phyloP scores from a whole-genome alignment of 2,329 filamentous ascomycete genomes.

The Coleophoma eucalyptorum region DNA sequence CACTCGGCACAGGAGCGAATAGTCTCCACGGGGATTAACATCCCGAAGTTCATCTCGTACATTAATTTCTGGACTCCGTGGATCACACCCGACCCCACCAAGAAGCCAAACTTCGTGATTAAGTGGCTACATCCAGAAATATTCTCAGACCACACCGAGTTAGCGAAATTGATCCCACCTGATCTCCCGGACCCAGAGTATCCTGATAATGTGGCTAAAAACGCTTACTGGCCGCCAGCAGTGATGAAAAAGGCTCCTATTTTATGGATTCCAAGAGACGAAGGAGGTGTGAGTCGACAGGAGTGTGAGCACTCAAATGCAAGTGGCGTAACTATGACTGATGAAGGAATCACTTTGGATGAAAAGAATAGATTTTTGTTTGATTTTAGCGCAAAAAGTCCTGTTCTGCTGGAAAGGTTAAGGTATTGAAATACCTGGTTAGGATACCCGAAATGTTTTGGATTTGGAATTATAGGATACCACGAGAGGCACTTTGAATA shows the following conservation, averaged over 20 bases:
- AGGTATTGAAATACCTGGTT: not conserved
- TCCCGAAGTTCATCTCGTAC: conserved; percentile 12
- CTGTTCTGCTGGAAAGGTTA: not conserved
- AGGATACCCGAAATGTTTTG: too few species aligned
- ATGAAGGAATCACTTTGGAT: not conserved
- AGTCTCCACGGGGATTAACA: conserved; percentile 4
- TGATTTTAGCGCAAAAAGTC: not conserved
- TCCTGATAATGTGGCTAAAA: conserved; percentile 32
- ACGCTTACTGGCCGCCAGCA: conserved; percentile 56
- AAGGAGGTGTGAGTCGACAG: conserved; percentile 50
- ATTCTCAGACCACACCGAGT: conserved; percentile 48
- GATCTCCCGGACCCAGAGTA: conserved; percentile 43
- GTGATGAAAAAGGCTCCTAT: conserved; percentile 49
- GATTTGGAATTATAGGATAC: too few species aligned
- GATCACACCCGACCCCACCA: conserved; percentile 25
- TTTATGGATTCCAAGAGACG: conserved; percentile 59
- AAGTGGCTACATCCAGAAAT: conserved; percentile 56
- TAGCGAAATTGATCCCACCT: conserved; percentile 42
- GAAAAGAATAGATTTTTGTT: not conserved
- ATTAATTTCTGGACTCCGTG: conserved; percentile 22
- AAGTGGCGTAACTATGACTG: not conserved
- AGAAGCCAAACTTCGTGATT: conserved; percentile 38
- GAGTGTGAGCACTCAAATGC: conserved; percentile 48
- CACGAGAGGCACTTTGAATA: too few species aligned
- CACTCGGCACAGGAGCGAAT: not conserved